Conservation (phyloP, 2,329 filamentous ascomycete species). For the Sporothrix dimorphospora region DNA sequence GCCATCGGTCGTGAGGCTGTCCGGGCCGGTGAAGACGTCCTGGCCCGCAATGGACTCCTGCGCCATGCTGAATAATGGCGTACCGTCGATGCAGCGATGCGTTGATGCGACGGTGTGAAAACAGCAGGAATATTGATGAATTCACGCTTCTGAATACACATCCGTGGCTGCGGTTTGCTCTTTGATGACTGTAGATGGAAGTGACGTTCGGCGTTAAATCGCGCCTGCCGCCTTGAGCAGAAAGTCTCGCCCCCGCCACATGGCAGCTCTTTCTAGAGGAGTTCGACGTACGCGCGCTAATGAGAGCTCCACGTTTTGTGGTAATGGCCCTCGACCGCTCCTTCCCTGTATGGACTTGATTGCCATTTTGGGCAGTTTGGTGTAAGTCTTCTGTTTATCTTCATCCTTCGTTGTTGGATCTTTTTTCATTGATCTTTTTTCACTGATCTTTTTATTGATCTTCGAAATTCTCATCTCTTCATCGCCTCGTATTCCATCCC, state of each 20-base stretch:
- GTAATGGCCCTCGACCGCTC: neutral
- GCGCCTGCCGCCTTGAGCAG: neutral
- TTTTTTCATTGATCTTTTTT: neutral
- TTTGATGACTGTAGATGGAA: neutral
- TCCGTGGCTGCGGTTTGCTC: neutral
- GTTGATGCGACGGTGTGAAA: neutral
- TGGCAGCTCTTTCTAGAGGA: neutral
- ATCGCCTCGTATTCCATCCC: neutral
- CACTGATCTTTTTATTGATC: no score
- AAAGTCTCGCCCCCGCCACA: neutral
- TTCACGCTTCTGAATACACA: no score
- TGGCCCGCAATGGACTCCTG: neutral
- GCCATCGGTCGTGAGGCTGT: conserved; percentile 38
- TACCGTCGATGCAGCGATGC: neutral
- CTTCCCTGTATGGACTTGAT: neutral
- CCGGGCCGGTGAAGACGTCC: conserved; percentile 37
- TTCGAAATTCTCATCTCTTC: no score
- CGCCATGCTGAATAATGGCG: neutral
- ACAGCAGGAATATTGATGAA: neutral
- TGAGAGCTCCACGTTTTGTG: neutral
- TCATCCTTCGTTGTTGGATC: neutral
- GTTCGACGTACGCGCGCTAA: neutral
- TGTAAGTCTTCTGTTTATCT: neutral
- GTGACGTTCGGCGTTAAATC: neutral
- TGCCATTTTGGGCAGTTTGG: neutral